Base-by-base conservation (phyloP, 2,329 filamentous ascomycete genomes). In the Phaeoacremonium minimum region DNA sequence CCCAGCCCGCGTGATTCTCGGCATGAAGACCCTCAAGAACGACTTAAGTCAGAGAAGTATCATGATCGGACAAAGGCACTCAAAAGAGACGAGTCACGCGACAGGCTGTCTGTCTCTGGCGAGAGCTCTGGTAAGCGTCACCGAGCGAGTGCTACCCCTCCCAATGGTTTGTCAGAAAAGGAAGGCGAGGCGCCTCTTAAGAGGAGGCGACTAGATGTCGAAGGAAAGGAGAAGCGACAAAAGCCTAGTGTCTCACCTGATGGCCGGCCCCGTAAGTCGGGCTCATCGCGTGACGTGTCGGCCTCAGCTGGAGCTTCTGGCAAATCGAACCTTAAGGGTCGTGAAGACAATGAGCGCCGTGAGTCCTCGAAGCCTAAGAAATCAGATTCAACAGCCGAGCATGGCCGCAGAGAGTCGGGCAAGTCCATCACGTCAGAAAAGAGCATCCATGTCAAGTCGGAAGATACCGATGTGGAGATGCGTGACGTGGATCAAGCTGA, bases 41-140 rank as follows among this genome's bases (percentile, higher is more conserved):
- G 73, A 50, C 46, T 61, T 15, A 67, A 68, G 38, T 65, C 67
- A 2, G 75, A 80, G 42, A 78, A 72, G 40, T 73, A 77, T 37
- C 73, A 77, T 37, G 76, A 80, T 43, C 67, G 75, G 35, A 73
- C 77, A 15, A 78, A 80, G 48, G 72, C 75, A 14, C 54, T 81
- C 11, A 82, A 78, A 51, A 66, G 76, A 39, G 77, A 83, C 42
- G 75, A 79, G 43, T 77, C 76, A 4, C 70, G 69, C 35, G 78
- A 83, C 41, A 64, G 69, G 18, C 53, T 71, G 11, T 67, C 67
- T 7, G 62, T 69, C 31, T 62, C 69, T 7, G 66, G 68, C 12
- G 77, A 81, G 17, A 62, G 58, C 35, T 60, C 73, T 6, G 54
- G 64, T n/a, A 83, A 83, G 53, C 66, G 79, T 29, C 74, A 75